These are phyloP conservation scores for Simmondsia chinensis DNA, from an alignment of 148 eudicot species.

Conservation along the genomic window DNA sequence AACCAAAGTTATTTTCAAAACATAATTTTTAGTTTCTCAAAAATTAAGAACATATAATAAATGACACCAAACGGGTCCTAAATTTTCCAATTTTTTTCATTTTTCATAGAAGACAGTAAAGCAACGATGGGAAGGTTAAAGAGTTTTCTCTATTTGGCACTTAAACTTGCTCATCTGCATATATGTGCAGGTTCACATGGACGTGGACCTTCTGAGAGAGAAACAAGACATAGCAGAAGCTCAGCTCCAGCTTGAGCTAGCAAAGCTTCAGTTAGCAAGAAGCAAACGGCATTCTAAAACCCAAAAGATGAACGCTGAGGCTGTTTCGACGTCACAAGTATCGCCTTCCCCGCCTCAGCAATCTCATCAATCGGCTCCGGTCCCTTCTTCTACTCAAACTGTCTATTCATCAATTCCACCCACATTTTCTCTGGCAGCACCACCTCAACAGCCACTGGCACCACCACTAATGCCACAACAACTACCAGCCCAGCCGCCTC, in stretches of 20 bases:
- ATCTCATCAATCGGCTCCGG: background rate
- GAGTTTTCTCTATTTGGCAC: too few relatives aligned
- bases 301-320: slow-evolving; percentile 1
- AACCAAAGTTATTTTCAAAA: too few relatives aligned
- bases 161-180: background rate
- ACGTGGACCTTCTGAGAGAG: slow-evolving; percentile 4
- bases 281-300: background rate
- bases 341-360: too few relatives aligned
- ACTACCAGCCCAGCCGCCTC: background rate
- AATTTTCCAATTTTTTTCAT: too few relatives aligned
- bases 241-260: slow-evolving; percentile 6
- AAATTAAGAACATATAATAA: too few relatives aligned
- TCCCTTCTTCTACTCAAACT: background rate
- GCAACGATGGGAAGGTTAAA: too few relatives aligned
- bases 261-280: slow-evolving; percentile 4
- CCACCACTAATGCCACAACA: background rate
- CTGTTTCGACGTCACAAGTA: too few relatives aligned
- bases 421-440: background rate
- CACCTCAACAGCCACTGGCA: background rate
- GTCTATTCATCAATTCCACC: background rate
- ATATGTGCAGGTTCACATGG: slow-evolving; percentile 8
- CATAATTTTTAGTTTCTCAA: too few relatives aligned
- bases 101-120: too few relatives aligned
- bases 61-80: too few relatives aligned
- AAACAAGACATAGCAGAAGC: slow-evolving; percentile 13